phyloP scores from a whole-genome alignment of 805 yeast genomes.

The Ogataea wickerhamii region DNA sequence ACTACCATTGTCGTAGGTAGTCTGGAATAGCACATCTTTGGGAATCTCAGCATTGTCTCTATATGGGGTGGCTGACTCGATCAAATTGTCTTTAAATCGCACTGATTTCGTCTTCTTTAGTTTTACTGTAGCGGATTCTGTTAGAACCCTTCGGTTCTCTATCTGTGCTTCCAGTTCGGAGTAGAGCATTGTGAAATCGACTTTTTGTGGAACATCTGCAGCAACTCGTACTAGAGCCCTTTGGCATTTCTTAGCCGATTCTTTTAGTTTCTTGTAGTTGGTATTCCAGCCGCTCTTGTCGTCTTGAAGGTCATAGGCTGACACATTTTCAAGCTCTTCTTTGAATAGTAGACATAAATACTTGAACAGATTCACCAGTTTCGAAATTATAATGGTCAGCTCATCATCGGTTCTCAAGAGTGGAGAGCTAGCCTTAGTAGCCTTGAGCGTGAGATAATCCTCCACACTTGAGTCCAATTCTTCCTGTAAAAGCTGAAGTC shows the following conservation, averaged over 20 bases:
- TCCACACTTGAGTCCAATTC: constrained; percentile 15
- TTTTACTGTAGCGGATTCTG: constrained; percentile 3
- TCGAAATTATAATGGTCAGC: constrained; percentile 9
- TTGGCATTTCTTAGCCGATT: constrained; percentile 4
- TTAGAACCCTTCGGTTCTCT: neutral
- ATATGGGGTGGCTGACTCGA: constrained; percentile 18
- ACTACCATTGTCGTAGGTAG: constrained; percentile 1
- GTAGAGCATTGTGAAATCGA: constrained; percentile 2
- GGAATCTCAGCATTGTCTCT: constrained; percentile 11
- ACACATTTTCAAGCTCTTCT: constrained; percentile 11
- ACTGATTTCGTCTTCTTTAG: constrained; percentile 23
- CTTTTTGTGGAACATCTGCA: constrained; percentile 8
- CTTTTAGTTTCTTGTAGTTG: constrained; percentile 4
- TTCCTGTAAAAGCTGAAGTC: constrained; percentile 16
- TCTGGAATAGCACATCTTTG: constrained; percentile 7
- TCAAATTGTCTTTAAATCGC: constrained; percentile 22
- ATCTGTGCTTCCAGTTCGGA: constrained; percentile 5
- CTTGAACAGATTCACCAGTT: constrained; percentile 12
- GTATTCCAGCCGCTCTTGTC: neutral
- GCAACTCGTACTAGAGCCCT: constrained; percentile 1
- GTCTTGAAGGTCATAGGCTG: neutral
- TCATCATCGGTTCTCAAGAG: constrained; percentile 12
- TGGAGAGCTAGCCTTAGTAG: constrained; percentile 1
- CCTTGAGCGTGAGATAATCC: constrained; percentile 16
- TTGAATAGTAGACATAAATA: constrained; percentile 15